Evolutionary conservation across 2,329 filamentous ascomycete genomes (phyloP), one percentile per base, ranked within the genome.

Genomic region (Capronia epimyces): DNA sequence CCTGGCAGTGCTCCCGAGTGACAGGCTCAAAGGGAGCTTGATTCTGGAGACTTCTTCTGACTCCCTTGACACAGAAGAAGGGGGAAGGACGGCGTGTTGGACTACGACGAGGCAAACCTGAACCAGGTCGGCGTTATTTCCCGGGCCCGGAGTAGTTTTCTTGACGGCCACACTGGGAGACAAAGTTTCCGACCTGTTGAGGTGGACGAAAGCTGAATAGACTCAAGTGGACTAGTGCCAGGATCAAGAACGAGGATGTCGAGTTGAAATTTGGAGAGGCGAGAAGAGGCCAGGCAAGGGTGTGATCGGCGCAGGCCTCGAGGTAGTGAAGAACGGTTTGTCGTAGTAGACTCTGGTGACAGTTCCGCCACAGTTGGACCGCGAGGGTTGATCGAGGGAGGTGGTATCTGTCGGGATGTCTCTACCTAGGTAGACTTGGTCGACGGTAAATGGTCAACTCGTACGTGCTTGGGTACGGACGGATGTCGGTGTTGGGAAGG

Each of bases 261-360:
- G 5, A 6, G 3, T 45, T 16, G 16, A 22, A 37, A 21, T 31
- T 16, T 50, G 48, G 34, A 46, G 42, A 46, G 41, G 41, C 39
- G 34, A 37, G 18, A 15, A 18, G 20, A 5, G 34, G 9, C 15
- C 20, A 3, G 10, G 31, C 47, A 49, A 40, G 47, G 47, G 36
- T 43, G 34, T 37, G 15, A 37, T n/a, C 34, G 1, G n/a, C 13
- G 34, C 16, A 1, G 20, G n/a, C 31, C 31, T 34, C 31, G n/a
- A 34, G 34, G 34, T 15, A 6, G 34, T 20, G 34, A 37, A 37
- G 34, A 37, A 37, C 12, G 34, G 34, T 18, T 8, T 20, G 5
- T 37, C 20, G 18, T 2, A 18, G 18, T 12, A 32, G 12, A 3
- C 12, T 27, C n/a, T n/a, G 3, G 29, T 32, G 13, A 32, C 29